phyloP scores from a whole-genome alignment of 352 stramenopile genomes.

The Globisporangium sylvaticum region DNA sequence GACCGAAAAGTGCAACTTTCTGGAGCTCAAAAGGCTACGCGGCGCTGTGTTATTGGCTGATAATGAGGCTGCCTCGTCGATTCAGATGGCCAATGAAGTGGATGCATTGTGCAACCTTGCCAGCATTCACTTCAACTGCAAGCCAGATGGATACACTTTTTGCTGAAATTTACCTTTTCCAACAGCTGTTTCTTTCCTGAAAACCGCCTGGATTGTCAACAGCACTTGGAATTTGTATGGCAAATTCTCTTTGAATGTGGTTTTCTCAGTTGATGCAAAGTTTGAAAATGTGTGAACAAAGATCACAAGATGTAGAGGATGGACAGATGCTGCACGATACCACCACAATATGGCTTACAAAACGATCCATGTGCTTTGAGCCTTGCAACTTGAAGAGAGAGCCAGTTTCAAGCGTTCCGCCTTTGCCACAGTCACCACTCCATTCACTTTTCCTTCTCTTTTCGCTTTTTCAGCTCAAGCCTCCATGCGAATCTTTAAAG shows the following conservation, averaged over 20 bases:
- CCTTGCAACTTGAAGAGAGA: background rate
- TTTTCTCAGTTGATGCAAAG: background rate
- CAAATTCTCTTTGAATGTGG: background rate
- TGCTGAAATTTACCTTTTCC: background rate
- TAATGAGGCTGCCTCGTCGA: background rate
- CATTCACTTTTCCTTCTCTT: background rate
- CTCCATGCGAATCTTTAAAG: background rate
- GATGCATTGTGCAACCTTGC: background rate
- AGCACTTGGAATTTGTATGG: constrained; percentile 1
- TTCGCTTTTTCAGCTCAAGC: too few species aligned
- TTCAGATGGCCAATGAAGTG: background rate
- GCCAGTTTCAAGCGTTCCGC: background rate
- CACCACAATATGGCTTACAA: background rate
- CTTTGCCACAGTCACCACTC: background rate
- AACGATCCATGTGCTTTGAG: background rate
- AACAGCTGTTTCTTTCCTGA: background rate
- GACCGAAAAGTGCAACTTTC: background rate
- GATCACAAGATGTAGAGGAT: background rate
- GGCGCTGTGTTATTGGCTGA: background rate
- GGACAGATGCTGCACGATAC: background rate
- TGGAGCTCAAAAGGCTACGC: background rate
- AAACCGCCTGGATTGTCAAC: background rate
- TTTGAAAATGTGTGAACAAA: background rate
- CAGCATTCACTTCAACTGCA: background rate
- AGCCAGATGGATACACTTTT: background rate